Base-by-base conservation (phyloP, 208 protist species). In the Trypanosoma brucei region DNA sequence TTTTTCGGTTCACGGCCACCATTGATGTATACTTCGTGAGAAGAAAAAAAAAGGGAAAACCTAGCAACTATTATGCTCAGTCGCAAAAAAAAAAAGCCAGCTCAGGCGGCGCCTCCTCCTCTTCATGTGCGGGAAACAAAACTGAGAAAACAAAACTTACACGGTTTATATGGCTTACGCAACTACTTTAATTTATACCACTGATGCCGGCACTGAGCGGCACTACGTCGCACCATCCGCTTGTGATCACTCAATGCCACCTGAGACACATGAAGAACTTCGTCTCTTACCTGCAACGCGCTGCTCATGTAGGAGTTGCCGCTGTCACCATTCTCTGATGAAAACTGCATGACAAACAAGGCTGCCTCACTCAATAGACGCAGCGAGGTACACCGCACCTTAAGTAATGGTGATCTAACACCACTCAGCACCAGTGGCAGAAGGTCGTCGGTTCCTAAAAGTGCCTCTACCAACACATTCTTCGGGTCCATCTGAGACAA, bases 131-230 rank as follows among this genome's bases (percentile, higher is more conserved):
- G 22, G 22, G 22, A 22, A 22, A 22, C 22, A 22, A 22, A 22
- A 22, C 22, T 22, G 22, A 22, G 22, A 13, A 60, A 31, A 60
- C 14, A 3, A 60, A 60, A 45, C 22, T 35, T 30, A 42, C 37
- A 44, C 45, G 31, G 1, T 9, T 54, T 33, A 11, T 44, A 13
- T 58, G 8, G 2, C 38, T 46, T 59, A 62, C 48, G 57, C 58
- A 56, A 31, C 22, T 57, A 72, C 46, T 45, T 66, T 65, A 90
- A 61, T 57, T 84, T 84, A 67, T 62, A 75, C 84, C 84, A 90
- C 53, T 75, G 65, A 49, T 85, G 74, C n/a, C 68, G 48, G 62
- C 85, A 92, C 7, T 77, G 59, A 22, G 65, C 78, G 5, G 85
- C 75, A 30, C 79, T 79, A 40, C 73, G 74, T 35, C 85, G 85